These are phyloP conservation scores for Mycosphaerella sp. DNA, from an alignment of 2,329 filamentous ascomycete species.

Conservation along the genomic window DNA sequence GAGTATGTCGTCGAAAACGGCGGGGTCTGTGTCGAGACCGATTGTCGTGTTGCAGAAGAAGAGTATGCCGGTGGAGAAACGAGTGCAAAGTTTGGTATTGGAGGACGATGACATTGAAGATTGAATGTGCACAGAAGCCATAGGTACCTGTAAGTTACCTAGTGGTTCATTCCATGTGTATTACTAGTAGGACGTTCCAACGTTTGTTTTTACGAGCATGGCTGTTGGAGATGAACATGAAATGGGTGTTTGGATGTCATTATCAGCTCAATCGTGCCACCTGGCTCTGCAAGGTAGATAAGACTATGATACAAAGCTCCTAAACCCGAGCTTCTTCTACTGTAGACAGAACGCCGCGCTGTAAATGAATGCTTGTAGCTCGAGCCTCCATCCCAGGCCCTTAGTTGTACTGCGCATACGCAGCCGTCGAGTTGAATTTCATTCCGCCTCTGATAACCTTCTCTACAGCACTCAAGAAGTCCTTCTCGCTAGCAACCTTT, in stretches of 20 bases:
- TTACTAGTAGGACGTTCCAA: neutral
- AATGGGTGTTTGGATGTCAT: neutral
- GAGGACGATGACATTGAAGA: constrained; percentile 47
- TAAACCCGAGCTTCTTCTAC: constrained; percentile 7
- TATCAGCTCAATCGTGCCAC: neutral
- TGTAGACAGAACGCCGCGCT: constrained; percentile 18
- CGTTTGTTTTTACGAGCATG: neutral
- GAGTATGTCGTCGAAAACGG: constrained; percentile 9
- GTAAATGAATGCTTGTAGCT: constrained; percentile 5
- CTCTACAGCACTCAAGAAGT: constrained; percentile 95
- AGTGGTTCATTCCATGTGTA: neutral
- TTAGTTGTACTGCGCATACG: constrained; percentile 99
- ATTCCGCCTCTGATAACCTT: constrained; percentile 99
- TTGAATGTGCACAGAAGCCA: constrained; percentile 12
- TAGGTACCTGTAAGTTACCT: neutral
- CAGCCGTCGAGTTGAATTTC: constrained; percentile 98
- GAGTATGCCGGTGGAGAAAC: constrained; percentile 24
- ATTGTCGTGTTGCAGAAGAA: constrained; percentile 10
- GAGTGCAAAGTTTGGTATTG: constrained; percentile 36
- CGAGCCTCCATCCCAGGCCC: neutral
- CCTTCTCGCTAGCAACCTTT: constrained; percentile 98
- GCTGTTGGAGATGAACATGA: neutral
- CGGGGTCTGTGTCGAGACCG: constrained; percentile 8
- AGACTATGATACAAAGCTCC: constrained; percentile 15
- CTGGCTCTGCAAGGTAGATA: neutral